Base-by-base conservation (phyloP, 108 stramenopile genomes). In the Thalassiosira profunda region DNA sequence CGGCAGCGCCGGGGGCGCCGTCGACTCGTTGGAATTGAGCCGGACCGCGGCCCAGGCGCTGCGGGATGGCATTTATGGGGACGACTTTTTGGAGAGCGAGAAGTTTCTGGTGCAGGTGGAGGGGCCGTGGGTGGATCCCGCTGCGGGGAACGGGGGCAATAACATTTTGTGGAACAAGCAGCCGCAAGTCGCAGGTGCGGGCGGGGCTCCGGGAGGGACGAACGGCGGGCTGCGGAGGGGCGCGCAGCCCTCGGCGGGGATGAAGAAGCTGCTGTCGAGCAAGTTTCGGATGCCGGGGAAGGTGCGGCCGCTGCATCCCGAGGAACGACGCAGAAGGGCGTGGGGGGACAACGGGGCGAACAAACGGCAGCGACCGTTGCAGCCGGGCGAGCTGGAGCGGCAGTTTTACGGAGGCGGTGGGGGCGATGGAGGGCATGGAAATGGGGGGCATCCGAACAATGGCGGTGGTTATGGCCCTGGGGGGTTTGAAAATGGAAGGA, bases 221-320 rank as follows among this genome's bases (percentile, higher is more conserved):
- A 45, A 47, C 30, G 2, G 9, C 58, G 11, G 28, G 10, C 36
- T 15, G 10, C 29, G 63, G 15, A n/a, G n/a, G n/a, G n/a, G n/a
- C n/a, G n/a, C n/a, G n/a, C n/a, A n/a, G n/a, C n/a, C n/a, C n/a
- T n/a, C n/a, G n/a, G 17, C 60, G 2, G 59, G 67, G 14, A 91
- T 94, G 89, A 75, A 82, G 47, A 89, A 86, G 62, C 28, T 94
- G 18, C 42, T 89, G 3, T 11, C 21, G 0, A 69, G 37, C 3
- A 94, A 94, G 42, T 94, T 82, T 66, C 86, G 80, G 60, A 79
- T 63, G 31, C 89, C 89, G 6, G 23, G 38, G 2, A 44, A 54
- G 12, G 58, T 67, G 31, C 40, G 80, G 10, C 88, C 88, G 12
- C 63, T 80, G 7, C 83, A 72, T 61, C 84, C 72, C 2, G 40